Evolutionary conservation across 805 yeast genomes (phyloP).

Genomic region (Yamadazyma scolyti): DNA sequence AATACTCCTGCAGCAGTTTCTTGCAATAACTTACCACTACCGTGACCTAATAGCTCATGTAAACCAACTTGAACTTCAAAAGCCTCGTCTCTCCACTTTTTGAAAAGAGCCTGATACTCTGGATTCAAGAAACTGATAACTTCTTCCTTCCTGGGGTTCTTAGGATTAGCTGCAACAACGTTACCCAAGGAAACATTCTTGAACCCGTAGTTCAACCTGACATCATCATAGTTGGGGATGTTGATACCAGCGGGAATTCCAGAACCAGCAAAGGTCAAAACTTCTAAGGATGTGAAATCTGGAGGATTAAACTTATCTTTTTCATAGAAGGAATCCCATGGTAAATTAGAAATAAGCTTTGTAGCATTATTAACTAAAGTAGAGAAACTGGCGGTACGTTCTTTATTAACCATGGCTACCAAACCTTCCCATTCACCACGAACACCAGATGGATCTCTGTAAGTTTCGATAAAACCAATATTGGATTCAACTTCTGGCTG

Average conservation of each 20-base stretch:
- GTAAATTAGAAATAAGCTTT: constrained; percentile 59
- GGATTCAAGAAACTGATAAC: constrained; percentile 63
- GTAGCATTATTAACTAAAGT: constrained; percentile 65
- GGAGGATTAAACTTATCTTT: constrained; percentile 88
- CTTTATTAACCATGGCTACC: constrained; percentile 86
- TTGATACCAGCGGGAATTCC: constrained; percentile 94
- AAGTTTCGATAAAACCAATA: constrained; percentile 89
- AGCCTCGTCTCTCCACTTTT: constrained; percentile 72
- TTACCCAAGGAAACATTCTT: constrained; percentile 89
- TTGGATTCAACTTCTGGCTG: constrained; percentile 72
- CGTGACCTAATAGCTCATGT: constrained; percentile 89
- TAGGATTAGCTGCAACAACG: constrained; percentile 65
- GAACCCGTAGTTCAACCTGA: constrained; percentile 77
- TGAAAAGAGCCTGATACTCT: constrained; percentile 52
- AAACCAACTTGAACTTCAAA: constrained; percentile 94
- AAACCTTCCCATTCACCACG: constrained; percentile 94
- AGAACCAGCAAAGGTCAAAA: constrained; percentile 81
- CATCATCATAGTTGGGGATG: constrained; percentile 90
- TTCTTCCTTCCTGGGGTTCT: constrained; percentile 61
- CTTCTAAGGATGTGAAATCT: constrained; percentile 88
- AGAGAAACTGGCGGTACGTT: constrained; percentile 77
- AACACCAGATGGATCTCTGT: constrained; percentile 88
- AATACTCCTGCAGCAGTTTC: constrained; percentile 53
- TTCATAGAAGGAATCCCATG: constrained; percentile 76
- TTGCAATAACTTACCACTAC: constrained; percentile 77